phyloP scores from a whole-genome alignment of 768 basidiomycete species.

The Pluteus cervinus region DNA sequence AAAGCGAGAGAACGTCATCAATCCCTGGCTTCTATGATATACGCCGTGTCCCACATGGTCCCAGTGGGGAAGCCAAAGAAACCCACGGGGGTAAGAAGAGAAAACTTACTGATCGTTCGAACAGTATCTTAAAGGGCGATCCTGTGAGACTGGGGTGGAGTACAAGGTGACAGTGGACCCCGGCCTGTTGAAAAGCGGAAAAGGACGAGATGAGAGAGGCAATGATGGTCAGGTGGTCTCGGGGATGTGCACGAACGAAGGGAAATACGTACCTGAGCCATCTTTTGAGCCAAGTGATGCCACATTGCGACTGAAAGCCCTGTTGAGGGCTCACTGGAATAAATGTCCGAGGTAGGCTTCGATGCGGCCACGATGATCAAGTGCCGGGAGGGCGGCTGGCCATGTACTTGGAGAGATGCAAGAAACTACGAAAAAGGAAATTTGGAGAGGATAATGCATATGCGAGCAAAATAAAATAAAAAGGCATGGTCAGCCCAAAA shows the following conservation, averaged over 20 bases:
- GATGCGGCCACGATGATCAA: conserved; percentile 52
- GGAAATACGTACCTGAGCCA: conserved; percentile 40
- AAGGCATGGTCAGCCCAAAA: neutral
- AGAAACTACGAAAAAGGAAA: conserved; percentile 22
- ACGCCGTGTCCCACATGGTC: too few species aligned
- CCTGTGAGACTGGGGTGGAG: conserved; percentile 40
- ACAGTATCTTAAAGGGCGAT: conserved; percentile 36
- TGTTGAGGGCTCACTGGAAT: conserved; percentile 16
- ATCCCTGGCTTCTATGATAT: neutral
- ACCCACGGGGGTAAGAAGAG: neutral
- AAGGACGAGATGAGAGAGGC: neutral
- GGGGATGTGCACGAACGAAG: neutral
- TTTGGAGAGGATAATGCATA: neutral
- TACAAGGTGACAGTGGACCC: conserved; percentile 56
- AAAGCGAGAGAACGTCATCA: neutral
- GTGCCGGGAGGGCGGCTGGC: conserved; percentile 34
- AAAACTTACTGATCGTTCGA: conserved; percentile 38
- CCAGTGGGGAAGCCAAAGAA: conserved; percentile 8
- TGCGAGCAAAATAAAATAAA: too few species aligned
- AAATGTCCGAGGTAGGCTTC: conserved; percentile 30
- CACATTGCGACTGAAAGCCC: conserved; percentile 29
- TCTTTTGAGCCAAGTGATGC: conserved; percentile 34
- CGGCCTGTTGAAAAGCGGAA: conserved; percentile 29
- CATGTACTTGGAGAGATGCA: conserved; percentile 23
- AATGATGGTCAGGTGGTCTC: conserved; percentile 1